Evolutionary conservation across 1,284 basidiomycete species (phyloP), one percentile per base, ranked within the genome.

Genomic region (Apiotrichum domesticum): DNA sequence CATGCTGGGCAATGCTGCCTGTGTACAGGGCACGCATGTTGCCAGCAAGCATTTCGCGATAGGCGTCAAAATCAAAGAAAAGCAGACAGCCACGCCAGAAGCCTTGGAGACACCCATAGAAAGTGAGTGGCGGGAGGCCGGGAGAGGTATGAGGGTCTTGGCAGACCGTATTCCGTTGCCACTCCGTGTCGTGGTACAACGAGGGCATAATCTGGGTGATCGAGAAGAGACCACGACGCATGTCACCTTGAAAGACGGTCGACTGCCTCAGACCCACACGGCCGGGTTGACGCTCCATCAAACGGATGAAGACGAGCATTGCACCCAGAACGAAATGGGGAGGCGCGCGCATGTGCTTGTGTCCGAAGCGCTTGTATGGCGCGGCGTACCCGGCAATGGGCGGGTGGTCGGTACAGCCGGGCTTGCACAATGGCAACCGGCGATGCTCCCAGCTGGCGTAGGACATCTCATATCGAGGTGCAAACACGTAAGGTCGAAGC

Each of bases 41-140:
- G 0, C 80, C 80, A 2, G 70, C 73, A 2, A 80, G 66, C 67
- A 81, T 78, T 51, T 80, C 73, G 35, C 79, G 73, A 54, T 81
- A 82, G 37, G 74, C 72, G 46, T 80, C 78, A 58, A 80, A 80
- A 63, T 81, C 79, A 64, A 80, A 80, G 62, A 80, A 81, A 48
- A 78, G 68, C 61, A 80, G 79, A n/a, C 77, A 69, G 2, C 80
- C 80, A 48, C 79, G 74, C 79, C 80, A 82, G 43, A 70, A 74
- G 0, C 80, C 80, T 35, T 74, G 61, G n/a, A 81, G 58, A 33
- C 71, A 63, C 39, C 78, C 77, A 2, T 67, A 64, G 58, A 73
- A 78, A 43, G 74, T 70, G 9, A 77, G 57, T 0, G 77, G 68
- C 0, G 76, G 74, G 7, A 81, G 65, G 6, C 80, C 80, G 3